A percentile compares a stretch with the other conserved stretches of the same genome.
phyloP scores from a whole-genome alignment of 441 rosid species.

The Lepidium campestre region DNA sequence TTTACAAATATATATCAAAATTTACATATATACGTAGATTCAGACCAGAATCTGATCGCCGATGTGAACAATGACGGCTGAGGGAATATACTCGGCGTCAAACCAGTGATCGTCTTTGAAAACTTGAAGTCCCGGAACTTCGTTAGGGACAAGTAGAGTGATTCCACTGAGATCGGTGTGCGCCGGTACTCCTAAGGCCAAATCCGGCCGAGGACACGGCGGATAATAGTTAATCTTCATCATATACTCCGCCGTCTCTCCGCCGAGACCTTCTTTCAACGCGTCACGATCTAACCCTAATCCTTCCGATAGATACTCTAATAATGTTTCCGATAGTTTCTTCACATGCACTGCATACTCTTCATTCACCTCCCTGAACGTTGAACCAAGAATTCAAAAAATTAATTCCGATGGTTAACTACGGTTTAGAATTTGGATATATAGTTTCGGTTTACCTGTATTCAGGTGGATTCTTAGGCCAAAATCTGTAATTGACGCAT shows the following conservation, averaged over 20 bases:
- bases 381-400: not conserved
- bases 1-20: too few relatives aligned
- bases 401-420: not conserved
- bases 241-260: slow-evolving; percentile 53
- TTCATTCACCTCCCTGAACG: slow-evolving; percentile 60
- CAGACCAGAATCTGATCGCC: slow-evolving; percentile 85
- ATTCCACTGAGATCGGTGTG: slow-evolving; percentile 70
- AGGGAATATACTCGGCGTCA: slow-evolving; percentile 63
- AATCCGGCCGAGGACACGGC: slow-evolving; percentile 86
- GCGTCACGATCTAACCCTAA: slow-evolving; percentile 46
- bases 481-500: slow-evolving; percentile 46
- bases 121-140: slow-evolving; percentile 80
- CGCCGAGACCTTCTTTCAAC: slow-evolving; percentile 56
- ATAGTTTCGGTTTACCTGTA: slow-evolving; percentile 43
- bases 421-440: not conserved
- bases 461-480: slow-evolving; percentile 70
- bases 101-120: slow-evolving; percentile 70
- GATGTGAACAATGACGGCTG: slow-evolving; percentile 67
- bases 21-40: too few relatives aligned
- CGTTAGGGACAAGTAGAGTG: slow-evolving; percentile 78
- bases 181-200: slow-evolving; percentile 67
- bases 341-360: slow-evolving; percentile 49
- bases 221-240: slow-evolving; percentile 85
- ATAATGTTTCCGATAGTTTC: slow-evolving; percentile 44
- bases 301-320: slow-evolving; percentile 45